Evolutionary conservation across 2,329 filamentous ascomycete genomes (phyloP), one percentile per base, ranked within the genome.

Genomic region (Colletotrichum aenigma): DNA sequence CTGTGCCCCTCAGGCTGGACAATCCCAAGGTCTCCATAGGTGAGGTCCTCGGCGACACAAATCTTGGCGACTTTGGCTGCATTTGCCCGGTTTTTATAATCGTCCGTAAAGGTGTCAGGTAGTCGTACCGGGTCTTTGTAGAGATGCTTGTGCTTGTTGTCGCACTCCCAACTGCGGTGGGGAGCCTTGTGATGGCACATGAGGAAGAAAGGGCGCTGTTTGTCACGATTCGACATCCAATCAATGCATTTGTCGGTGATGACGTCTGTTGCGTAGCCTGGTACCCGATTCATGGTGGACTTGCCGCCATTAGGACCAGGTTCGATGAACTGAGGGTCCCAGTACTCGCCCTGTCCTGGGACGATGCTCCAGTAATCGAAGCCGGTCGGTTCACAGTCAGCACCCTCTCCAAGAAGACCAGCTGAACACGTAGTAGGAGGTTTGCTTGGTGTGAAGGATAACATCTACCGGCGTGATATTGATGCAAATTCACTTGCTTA

Each of bases 141-240:
- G 3, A 90, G 79, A 55, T 85, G 48, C 71, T 87, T 87, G 79
- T 91, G 87, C 76, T 88, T 87, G 10, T 83, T 77, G 72, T 90
- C 82, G 70, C 82, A 89, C 77, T 90, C 88, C 89, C 89, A 90
- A 15, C 83, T 85, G 8, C 88, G 83, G 77, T 91, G 89, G 0
- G 89, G 89, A 3, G 89, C 89, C 77, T 91, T 91, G 79, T 91
- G 89, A 75, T 90, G 89, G 78, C 88, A 90, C 89, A 91, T 90
- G 56, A 89, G 77, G 78, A 89, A 90, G 80, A 90, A 90, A 0
- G 88, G 88, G 70, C 82, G 82, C 60, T 83, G 81, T 12, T 82
- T 81, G 21, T 84, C 80, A 10, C 80, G 76, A 3, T 62, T 72
- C 28, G 79, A 56, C 52, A 89, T 84, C 79, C 83, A 89, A 24